These are phyloP conservation scores for Suillus luteus DNA, from an alignment of 768 basidiomycete genomes.

Conservation along the genomic window DNA sequence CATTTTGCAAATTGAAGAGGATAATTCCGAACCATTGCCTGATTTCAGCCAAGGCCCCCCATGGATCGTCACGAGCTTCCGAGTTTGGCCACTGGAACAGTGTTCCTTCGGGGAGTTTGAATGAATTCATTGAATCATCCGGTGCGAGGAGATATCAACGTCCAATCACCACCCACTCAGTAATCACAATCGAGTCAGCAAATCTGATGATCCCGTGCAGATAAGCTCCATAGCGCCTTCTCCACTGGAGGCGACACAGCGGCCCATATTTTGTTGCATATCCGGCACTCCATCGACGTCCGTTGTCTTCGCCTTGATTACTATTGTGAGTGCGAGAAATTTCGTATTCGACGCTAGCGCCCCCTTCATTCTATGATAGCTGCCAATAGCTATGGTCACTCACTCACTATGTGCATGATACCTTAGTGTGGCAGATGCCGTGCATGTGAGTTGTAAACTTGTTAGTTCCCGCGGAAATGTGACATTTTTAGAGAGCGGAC, in stretches of 20 bases:
- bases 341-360: neutral
- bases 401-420: neutral
- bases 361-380: neutral
- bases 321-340: neutral
- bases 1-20: slow-evolving; percentile 16
- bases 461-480: neutral
- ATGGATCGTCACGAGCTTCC: neutral
- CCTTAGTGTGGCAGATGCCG: neutral
- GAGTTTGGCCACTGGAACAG: neutral
- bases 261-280: neutral
- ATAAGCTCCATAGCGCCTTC: neutral
- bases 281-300: neutral
- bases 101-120: neutral
- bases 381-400: neutral
- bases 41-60: neutral
- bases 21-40: neutral
- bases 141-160: neutral
- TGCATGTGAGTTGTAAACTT: neutral
- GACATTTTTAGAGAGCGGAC: neutral
- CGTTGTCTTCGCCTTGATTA: too few relatives aligned
- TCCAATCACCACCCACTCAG: neutral
- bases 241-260: neutral
- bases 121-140: neutral
- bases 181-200: neutral
- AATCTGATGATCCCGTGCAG: too few relatives aligned